phyloP scores from a whole-genome alignment of 1,284 basidiomycete genomes.

The Ganoderma lucidum region DNA sequence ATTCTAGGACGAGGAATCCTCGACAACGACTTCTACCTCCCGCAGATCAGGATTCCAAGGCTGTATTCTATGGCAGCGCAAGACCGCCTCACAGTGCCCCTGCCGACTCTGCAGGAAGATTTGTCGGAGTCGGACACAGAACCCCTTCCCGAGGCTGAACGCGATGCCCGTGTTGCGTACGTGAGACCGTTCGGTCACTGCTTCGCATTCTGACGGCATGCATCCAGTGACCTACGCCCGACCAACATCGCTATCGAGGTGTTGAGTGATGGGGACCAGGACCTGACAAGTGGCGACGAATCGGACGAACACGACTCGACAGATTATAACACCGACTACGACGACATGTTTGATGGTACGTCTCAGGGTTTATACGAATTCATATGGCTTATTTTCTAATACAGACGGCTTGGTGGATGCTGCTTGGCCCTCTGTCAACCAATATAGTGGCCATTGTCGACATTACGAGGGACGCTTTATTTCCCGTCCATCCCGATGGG shows the following conservation, averaged over 20 bases:
- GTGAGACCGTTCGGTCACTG: slow-evolving; percentile 27
- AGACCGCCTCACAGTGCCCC: slow-evolving; percentile 13
- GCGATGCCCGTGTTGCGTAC: slow-evolving; percentile 74
- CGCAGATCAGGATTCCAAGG: slow-evolving; percentile 55
- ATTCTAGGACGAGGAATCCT: slow-evolving; percentile 47
- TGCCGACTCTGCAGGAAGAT: slow-evolving; percentile 23
- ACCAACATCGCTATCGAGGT: slow-evolving; percentile 43
- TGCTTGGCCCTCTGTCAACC: slow-evolving; percentile 29
- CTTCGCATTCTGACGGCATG: neutral
- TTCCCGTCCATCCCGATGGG: slow-evolving; percentile 44
- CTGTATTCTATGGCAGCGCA: slow-evolving; percentile 17
- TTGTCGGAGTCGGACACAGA: slow-evolving; percentile 73
- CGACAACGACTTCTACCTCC: slow-evolving; percentile 62
- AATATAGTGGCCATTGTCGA: slow-evolving; percentile 39
- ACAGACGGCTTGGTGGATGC: slow-evolving; percentile 24
- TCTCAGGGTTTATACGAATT: neutral
- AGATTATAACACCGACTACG: slow-evolving; percentile 68
- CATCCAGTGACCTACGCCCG: slow-evolving; percentile 59
- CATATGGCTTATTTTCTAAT: neutral
- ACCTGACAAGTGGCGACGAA: slow-evolving; percentile 74
- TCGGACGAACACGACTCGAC: slow-evolving; percentile 78
- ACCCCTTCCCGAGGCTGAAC: slow-evolving; percentile 64
- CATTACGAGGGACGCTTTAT: slow-evolving; percentile 42
- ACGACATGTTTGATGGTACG: slow-evolving; percentile 43
- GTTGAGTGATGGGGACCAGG: slow-evolving; percentile 54